These are phyloP conservation scores for Candida sp. DNA, from an alignment of 1,139 yeast species.

Conservation along the genomic window DNA sequence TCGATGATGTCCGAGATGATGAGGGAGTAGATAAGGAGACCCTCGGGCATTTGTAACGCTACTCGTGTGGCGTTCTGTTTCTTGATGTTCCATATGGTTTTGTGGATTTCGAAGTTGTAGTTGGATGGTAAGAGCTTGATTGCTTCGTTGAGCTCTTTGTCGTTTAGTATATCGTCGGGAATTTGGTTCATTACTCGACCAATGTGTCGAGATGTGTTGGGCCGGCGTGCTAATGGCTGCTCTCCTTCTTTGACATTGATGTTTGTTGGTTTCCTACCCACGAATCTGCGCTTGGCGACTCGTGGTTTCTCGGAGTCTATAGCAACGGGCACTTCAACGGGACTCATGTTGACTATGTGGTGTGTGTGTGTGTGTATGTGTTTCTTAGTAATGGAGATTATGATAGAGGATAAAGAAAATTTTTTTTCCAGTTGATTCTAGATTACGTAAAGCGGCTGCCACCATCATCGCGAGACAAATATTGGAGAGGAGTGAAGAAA, in stretches of 20 bases:
- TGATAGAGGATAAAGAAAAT: background rate
- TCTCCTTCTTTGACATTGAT: slow-evolving; percentile 5
- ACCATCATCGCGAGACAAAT: background rate
- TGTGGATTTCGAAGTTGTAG: slow-evolving; percentile 95
- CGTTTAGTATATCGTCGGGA: slow-evolving; percentile 85
- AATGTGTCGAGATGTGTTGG: slow-evolving; percentile 27
- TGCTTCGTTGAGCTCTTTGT: slow-evolving; percentile 81
- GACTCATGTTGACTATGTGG: slow-evolving; percentile 8
- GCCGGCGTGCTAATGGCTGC: slow-evolving; percentile 22
- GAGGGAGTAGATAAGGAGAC: slow-evolving; percentile 84
- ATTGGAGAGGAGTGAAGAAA: background rate
- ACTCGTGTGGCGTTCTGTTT: slow-evolving; percentile 75
- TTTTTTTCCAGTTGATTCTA: background rate
- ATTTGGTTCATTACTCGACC: slow-evolving; percentile 82
- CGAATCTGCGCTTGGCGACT: slow-evolving; percentile 34
- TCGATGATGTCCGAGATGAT: slow-evolving; percentile 89
- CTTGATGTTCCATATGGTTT: slow-evolving; percentile 91
- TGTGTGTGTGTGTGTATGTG: background rate
- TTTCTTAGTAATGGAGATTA: no score
- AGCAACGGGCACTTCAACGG: slow-evolving; percentile 8
- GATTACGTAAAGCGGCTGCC: no score
- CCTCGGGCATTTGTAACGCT: slow-evolving; percentile 98
- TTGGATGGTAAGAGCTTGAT: slow-evolving; percentile 83
- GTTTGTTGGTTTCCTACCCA: slow-evolving; percentile 29
- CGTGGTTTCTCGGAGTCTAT: slow-evolving; percentile 8